Evolutionary conservation across 495 filamentous ascomycete genomes (phyloP).

Genomic region (Annulohypoxylon maeteangense): DNA sequence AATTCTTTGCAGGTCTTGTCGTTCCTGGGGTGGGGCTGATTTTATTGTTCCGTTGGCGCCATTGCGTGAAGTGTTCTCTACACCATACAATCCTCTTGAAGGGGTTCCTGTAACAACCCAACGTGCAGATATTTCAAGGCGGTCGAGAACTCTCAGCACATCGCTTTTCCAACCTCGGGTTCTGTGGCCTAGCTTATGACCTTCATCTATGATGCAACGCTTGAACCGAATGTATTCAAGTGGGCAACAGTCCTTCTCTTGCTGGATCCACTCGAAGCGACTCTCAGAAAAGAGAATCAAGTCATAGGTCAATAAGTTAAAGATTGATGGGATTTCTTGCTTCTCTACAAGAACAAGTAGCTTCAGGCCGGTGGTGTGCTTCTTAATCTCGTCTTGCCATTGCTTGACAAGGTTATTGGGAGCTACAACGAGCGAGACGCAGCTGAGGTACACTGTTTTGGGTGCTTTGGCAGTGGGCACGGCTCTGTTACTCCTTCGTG

Average conservation of each 20-base stretch:
- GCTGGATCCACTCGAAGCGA: conserved; percentile 73
- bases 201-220: conserved; percentile 90
- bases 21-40: conserved; percentile 61
- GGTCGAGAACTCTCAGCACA: conserved; percentile 71
- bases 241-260: conserved; percentile 50
- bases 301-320: conserved; percentile 75
- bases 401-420: conserved; percentile 76
- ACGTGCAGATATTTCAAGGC: conserved; percentile 74
- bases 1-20: conserved; percentile 78
- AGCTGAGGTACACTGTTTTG: conserved; percentile 69
- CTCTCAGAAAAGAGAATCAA: conserved; percentile 80
- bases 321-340: conserved; percentile 64
- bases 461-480: conserved; percentile 47
- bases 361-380: conserved; percentile 75
- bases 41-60: conserved; percentile 15
- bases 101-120: conserved; percentile 96
- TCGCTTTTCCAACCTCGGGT: conserved; percentile 68
- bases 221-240: conserved; percentile 81
- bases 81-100: conserved; percentile 79
- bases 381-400: conserved; percentile 72
- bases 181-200: conserved; percentile 77
- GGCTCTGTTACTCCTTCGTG: conserved; percentile 56
- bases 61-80: conserved; percentile 50
- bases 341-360: conserved; percentile 67
- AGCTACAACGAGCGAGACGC: conserved; percentile 75